Percentiles rank a stretch among this genome's conserved stretches.
Evolutionary conservation across 495 filamentous ascomycete species (phyloP).

Genomic region (Podospora comata): DNA sequence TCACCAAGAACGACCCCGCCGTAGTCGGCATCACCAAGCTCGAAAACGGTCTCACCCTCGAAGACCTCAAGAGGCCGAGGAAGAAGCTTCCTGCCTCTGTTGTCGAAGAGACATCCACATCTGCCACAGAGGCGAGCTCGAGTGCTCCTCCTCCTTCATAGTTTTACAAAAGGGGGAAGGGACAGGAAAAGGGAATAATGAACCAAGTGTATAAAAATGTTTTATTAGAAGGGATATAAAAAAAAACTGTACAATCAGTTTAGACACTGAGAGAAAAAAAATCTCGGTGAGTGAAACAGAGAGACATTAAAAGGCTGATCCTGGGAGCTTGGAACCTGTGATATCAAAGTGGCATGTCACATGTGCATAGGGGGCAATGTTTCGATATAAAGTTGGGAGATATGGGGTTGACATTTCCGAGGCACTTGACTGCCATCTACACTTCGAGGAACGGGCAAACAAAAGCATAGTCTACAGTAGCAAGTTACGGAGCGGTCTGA

Average conservation of each 20-base stretch:
- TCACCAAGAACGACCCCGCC: conserved; percentile 85
- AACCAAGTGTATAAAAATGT: neutral
- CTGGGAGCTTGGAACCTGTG: neutral
- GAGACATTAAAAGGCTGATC: neutral
- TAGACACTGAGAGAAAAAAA: neutral
- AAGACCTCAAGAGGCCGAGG: conserved; percentile 72
- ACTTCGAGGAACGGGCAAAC: neutral
- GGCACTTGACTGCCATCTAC: no score
- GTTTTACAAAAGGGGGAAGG: neutral
- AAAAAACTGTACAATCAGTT: neutral
- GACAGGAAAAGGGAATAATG: neutral
- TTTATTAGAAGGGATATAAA: neutral
- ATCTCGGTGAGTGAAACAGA: neutral
- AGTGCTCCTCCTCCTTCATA: conserved; percentile 2
- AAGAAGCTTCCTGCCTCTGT: conserved; percentile 48
- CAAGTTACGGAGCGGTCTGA: no score
- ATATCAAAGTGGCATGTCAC: neutral
- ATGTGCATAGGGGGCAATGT: no score
- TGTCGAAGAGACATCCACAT: conserved; percentile 10
- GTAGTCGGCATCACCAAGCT: conserved; percentile 94
- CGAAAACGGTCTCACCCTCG: conserved; percentile 71
- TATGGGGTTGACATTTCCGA: no score
- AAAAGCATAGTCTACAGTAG: neutral
- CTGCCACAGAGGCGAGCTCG: neutral
- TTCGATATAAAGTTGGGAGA: no score